phyloP scores from a whole-genome alignment of 2,329 filamentous ascomycete genomes.

The Pestalotiopsis sp. region DNA sequence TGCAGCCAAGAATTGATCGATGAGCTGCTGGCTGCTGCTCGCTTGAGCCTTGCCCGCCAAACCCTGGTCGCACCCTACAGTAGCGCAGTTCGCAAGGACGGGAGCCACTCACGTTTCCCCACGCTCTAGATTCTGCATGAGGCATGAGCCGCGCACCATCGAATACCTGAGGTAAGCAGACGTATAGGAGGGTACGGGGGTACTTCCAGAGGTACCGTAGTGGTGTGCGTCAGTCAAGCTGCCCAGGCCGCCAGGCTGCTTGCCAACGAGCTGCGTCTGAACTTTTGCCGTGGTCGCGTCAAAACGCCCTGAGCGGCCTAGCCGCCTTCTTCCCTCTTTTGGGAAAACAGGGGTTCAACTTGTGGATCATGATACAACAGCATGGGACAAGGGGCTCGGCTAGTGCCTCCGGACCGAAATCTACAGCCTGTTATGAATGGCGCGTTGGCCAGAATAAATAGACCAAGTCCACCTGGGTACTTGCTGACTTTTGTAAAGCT shows the following conservation, averaged over 20 bases:
- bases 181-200: not conserved
- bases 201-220: not conserved
- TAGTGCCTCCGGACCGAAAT: not conserved
- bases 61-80: not conserved
- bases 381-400: not conserved
- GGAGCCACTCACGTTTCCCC: slow-evolving; percentile 14
- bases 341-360: not conserved
- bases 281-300: no score
- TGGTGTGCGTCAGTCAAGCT: no score
- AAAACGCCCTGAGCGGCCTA: not conserved
- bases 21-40: not conserved
- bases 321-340: not conserved
- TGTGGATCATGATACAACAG: not conserved
- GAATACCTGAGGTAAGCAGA: not conserved
- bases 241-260: no score
- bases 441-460: no score
- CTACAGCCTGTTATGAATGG: not conserved
- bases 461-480: no score
- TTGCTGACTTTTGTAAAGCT: no score
- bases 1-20: not conserved
- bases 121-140: slow-evolving; percentile 7
- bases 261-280: not conserved
- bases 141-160: not conserved
- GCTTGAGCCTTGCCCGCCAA: slow-evolving; percentile 1
- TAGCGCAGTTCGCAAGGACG: slow-evolving; percentile 1